Conservation (phyloP, 148 eudicot genomes). For the Polygonum maritimum region DNA sequence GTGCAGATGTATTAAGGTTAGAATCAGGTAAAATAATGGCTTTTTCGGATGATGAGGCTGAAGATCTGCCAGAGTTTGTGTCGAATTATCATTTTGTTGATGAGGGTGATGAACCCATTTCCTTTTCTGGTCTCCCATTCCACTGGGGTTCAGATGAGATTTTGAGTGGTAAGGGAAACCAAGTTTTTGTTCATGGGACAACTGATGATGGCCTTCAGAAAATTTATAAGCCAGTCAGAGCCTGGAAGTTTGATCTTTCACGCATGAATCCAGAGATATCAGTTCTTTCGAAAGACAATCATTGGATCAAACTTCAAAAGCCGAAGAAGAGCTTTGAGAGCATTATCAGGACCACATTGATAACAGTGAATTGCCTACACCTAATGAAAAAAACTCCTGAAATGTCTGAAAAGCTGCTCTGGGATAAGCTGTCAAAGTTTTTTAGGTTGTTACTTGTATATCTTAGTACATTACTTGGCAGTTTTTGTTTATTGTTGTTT, state of each 20-base stretch:
- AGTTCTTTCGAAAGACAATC: slow-evolving; percentile 48
- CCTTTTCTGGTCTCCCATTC: slow-evolving; percentile 59
- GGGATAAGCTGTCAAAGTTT: slow-evolving; percentile 48
- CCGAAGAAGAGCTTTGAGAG: slow-evolving; percentile 50
- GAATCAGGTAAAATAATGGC: slow-evolving; percentile 27
- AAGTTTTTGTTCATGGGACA: slow-evolving; percentile 49
- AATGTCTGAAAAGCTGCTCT: slow-evolving; percentile 29
- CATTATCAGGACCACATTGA: slow-evolving; percentile 46
- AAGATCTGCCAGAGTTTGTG: slow-evolving; percentile 32
- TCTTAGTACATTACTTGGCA: not conserved
- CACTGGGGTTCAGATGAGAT: slow-evolving; percentile 35
- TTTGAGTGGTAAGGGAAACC: slow-evolving; percentile 10
- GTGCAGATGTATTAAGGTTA: not conserved
- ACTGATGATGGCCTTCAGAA: slow-evolving; percentile 55
- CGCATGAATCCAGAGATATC: slow-evolving; percentile 44
- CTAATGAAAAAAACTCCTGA: slow-evolving; percentile 42
- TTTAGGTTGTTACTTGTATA: slow-evolving; percentile 42
- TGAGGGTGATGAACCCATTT: slow-evolving; percentile 34
- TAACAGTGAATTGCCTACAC: slow-evolving; percentile 52
- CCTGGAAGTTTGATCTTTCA: slow-evolving; percentile 73
- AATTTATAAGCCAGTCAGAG: slow-evolving; percentile 49
- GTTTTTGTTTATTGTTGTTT: not conserved
- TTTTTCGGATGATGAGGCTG: slow-evolving; percentile 68
- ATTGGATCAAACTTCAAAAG: slow-evolving; percentile 71
- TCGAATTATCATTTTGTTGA: slow-evolving; percentile 47